These are phyloP conservation scores for Apiospora hydei DNA, from an alignment of 2,329 filamentous ascomycete genomes.

Conservation along the genomic window DNA sequence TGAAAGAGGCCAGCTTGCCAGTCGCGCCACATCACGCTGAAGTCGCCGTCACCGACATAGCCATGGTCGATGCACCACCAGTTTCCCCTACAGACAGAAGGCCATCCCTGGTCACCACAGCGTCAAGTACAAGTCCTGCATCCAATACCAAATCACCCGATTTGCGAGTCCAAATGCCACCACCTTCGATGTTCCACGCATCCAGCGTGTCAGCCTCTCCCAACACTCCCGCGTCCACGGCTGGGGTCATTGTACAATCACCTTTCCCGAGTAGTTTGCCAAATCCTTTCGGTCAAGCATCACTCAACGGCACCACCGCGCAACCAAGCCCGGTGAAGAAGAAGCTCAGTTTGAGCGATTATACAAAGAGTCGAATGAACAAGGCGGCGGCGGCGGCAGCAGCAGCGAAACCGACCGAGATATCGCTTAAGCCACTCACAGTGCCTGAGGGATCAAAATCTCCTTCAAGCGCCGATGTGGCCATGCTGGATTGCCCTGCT, in stretches of 20 bases:
- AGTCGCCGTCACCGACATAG: slow-evolving; percentile 32
- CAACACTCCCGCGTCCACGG: slow-evolving; percentile 57
- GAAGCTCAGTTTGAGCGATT: slow-evolving; percentile 72
- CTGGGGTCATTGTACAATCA: slow-evolving; percentile 54
- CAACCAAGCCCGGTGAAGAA: slow-evolving; percentile 70
- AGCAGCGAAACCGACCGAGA: slow-evolving; percentile 48
- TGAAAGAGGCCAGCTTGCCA: slow-evolving; percentile 25
- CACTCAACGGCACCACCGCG: slow-evolving; percentile 52
- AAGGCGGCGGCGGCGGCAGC: slow-evolving; percentile 50
- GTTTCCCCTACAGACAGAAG: slow-evolving; percentile 38
- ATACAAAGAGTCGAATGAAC: slow-evolving; percentile 65
- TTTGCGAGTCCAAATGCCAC: slow-evolving; percentile 62
- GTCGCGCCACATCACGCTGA: slow-evolving; percentile 29
- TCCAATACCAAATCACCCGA: slow-evolving; percentile 34
- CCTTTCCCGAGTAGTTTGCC: slow-evolving; percentile 53
- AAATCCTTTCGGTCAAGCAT: slow-evolving; percentile 50
- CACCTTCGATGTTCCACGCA: slow-evolving; percentile 58
- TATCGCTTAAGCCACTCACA: slow-evolving; percentile 47
- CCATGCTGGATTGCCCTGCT: slow-evolving; percentile 44
- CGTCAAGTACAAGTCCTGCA: slow-evolving; percentile 26
- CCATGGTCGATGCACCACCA: slow-evolving; percentile 45
- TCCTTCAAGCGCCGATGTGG: slow-evolving; percentile 42
- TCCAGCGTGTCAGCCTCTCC: slow-evolving; percentile 44
- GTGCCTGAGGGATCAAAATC: slow-evolving; percentile 51
- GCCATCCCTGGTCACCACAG: slow-evolving; percentile 20